Evolutionary conservation across 345 rosid genomes (phyloP).

Genomic region (Arabis alpina): DNA sequence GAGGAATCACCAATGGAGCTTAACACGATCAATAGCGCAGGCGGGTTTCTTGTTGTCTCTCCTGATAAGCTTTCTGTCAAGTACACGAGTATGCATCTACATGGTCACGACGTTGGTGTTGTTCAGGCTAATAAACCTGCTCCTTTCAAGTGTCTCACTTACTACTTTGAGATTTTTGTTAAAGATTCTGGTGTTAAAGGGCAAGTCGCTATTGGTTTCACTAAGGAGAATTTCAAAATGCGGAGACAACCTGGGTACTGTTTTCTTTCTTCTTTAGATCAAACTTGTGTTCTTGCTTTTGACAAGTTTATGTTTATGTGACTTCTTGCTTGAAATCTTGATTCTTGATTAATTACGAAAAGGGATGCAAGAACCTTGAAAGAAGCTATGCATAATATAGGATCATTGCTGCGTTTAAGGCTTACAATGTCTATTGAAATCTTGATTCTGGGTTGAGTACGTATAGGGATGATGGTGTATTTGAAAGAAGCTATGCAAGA

Average conservation of each 20-base stretch:
- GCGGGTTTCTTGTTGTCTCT: slow-evolving; percentile 79
- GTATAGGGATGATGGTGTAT: too few species aligned
- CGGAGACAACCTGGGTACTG: slow-evolving; percentile 88
- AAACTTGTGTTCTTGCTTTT: slow-evolving; percentile 14
- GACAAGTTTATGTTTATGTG: not conserved
- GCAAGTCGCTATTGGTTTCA: slow-evolving; percentile 84
- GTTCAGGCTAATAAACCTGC: slow-evolving; percentile 86
- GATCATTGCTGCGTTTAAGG: too few species aligned
- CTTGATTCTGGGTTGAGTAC: too few species aligned
- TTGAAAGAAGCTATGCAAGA: too few species aligned
- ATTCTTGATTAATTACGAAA: not conserved
- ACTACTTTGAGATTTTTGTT: slow-evolving; percentile 92
- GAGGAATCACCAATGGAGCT: slow-evolving; percentile 86
- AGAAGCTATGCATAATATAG: too few species aligned
- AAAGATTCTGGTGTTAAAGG: slow-evolving; percentile 79
- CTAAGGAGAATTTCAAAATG: slow-evolving; percentile 76
- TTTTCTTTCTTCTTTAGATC: not conserved
- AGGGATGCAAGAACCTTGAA: too few species aligned
- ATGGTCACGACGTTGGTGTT: slow-evolving; percentile 89
- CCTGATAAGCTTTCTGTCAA: slow-evolving; percentile 81
- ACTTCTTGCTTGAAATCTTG: not conserved
- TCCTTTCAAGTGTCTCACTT: slow-evolving; percentile 68
- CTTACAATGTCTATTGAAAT: too few species aligned
- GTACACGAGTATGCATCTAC: slow-evolving; percentile 62
- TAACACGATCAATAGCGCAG: slow-evolving; percentile 84